These are phyloP conservation scores for Pyrus betulifolia DNA, from an alignment of 306 rosid species.

Conservation along the genomic window DNA sequence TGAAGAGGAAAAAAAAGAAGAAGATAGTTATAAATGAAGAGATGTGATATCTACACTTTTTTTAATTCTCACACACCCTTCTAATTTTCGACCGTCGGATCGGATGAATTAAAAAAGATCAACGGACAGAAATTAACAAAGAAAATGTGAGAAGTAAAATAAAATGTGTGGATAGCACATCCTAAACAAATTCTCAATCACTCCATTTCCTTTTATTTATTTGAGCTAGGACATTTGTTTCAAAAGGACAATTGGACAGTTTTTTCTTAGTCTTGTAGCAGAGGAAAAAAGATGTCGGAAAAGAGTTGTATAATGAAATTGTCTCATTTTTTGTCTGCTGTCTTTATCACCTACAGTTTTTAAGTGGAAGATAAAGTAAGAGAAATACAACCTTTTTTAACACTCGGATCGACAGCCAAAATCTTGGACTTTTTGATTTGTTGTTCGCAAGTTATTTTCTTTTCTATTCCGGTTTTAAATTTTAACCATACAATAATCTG, in stretches of 20 bases:
- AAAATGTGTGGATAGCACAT: too few relatives aligned
- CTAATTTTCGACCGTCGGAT: too few relatives aligned
- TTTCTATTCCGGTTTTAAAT: background rate
- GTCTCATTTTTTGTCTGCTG: background rate
- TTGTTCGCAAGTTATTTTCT: background rate
- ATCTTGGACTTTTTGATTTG: background rate
- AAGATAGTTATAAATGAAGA: too few relatives aligned
- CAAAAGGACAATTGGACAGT: background rate
- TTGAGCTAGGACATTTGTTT: too few relatives aligned
- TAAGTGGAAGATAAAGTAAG: background rate
- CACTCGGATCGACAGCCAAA: background rate
- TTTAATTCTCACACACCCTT: too few relatives aligned
- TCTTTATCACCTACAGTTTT: background rate
- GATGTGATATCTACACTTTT: too few relatives aligned
- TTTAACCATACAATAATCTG: background rate
- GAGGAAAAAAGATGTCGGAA: background rate
- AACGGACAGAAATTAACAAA: too few relatives aligned
- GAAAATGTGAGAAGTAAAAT: too few relatives aligned
- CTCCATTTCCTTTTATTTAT: background rate
- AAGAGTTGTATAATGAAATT: background rate
- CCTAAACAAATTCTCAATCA: background rate
- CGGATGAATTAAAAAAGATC: too few relatives aligned
- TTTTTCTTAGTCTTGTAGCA: background rate
- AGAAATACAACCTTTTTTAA: background rate
- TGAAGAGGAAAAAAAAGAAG: too few relatives aligned